Conservation (phyloP, 768 basidiomycete species). For the Lactifluus volemus region DNA sequence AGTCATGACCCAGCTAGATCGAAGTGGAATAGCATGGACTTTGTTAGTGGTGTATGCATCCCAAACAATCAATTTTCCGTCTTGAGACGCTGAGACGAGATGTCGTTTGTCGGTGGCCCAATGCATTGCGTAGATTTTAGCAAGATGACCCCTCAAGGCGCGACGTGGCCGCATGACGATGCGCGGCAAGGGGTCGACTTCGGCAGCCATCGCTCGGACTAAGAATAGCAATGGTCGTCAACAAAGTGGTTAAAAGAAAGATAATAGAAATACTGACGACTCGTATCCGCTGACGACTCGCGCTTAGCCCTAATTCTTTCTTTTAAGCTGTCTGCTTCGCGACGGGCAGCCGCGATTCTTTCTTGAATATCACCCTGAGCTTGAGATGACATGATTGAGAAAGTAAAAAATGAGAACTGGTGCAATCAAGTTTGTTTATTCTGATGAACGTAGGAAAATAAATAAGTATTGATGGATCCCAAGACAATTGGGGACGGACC, state of each 20-base stretch:
- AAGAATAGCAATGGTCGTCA: slow-evolving; percentile 16
- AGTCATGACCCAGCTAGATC: slow-evolving; percentile 99
- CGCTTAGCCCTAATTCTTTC: slow-evolving; percentile 97
- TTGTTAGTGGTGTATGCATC: slow-evolving; percentile 99
- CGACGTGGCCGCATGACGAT: slow-evolving; percentile 96
- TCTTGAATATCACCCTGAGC: slow-evolving; percentile 80
- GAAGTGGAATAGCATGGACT: slow-evolving; percentile 96
- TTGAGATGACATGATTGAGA: slow-evolving; percentile 52
- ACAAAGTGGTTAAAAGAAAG: slow-evolving; percentile 7
- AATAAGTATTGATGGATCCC: neutral
- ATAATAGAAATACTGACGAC: slow-evolving; percentile 47
- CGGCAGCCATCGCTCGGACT: slow-evolving; percentile 99
- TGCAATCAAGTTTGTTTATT: neutral
- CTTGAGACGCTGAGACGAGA: slow-evolving; percentile 98
- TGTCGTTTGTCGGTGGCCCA: slow-evolving; percentile 97
- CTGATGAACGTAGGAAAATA: neutral
- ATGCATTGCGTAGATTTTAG: slow-evolving; percentile 99
- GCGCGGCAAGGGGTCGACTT: slow-evolving; percentile 91
- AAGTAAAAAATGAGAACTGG: neutral
- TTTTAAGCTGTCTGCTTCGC: slow-evolving; percentile 95
- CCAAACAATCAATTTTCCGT: slow-evolving; percentile 99
- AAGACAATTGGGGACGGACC: neutral
- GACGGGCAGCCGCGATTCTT: slow-evolving; percentile 89
- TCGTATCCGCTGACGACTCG: slow-evolving; percentile 97
- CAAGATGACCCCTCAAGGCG: slow-evolving; percentile 92